These are phyloP conservation scores for Penicillium roqueforti DNA, from an alignment of 495 filamentous ascomycete species.

Conservation along the genomic window DNA sequence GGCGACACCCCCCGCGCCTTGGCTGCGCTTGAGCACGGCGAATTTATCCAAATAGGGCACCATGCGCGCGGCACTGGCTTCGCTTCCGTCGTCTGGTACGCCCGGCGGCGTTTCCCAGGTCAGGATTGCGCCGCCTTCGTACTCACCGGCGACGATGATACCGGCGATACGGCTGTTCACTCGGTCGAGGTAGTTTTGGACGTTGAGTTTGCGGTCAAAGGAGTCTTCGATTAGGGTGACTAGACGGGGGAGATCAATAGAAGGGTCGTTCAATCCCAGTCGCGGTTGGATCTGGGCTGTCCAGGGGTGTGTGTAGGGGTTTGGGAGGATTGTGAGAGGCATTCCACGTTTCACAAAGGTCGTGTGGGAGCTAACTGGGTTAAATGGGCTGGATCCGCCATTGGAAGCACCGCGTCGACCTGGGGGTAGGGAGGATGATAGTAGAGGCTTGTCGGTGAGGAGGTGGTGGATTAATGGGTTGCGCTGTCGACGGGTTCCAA, in stretches of 20 bases:
- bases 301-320: conserved; percentile 63
- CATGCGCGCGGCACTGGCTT: conserved; percentile 49
- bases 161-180: conserved; percentile 77
- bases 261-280: conserved; percentile 67
- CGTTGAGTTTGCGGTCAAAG: conserved; percentile 80
- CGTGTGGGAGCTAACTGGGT: conserved; percentile 42
- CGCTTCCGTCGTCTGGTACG: conserved; percentile 48
- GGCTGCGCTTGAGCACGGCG: conserved; percentile 80
- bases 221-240: conserved; percentile 91
- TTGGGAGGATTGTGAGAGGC: conserved; percentile 77
- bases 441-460: conserved; percentile 87
- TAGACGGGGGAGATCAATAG: conserved; percentile 76
- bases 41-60: conserved; percentile 98
- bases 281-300: conserved; percentile 52
- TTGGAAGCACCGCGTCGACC: conserved; percentile 46
- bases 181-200: conserved; percentile 72
- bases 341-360: conserved; percentile 91
- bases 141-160: conserved; percentile 90
- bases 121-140: conserved; percentile 90
- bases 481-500: conserved; percentile 68
- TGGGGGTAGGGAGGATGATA: conserved; percentile 83
- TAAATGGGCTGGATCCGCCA: conserved; percentile 22
- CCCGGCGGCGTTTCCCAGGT: conserved; percentile 86
- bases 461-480: conserved; percentile 97
- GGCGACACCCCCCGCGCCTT: conserved; percentile 88